phyloP scores from a whole-genome alignment of 129 eudicot genomes.

The Silybum marianum region DNA sequence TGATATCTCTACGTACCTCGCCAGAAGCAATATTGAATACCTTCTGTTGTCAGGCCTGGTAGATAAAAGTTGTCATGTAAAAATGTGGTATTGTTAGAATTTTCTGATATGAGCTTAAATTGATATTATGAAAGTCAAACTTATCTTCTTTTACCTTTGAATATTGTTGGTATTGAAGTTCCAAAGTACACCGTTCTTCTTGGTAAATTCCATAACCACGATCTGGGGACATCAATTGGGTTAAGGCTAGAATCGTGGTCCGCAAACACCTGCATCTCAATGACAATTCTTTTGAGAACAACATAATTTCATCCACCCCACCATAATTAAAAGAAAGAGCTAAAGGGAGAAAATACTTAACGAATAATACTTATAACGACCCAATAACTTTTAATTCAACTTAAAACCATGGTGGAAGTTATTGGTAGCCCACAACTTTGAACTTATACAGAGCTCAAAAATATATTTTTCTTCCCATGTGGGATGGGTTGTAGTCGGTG shows the following conservation, averaged over 20 bases:
- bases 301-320: not conserved
- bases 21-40: conserved; percentile 91
- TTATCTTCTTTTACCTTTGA: conserved; percentile 58
- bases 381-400: too few relatives aligned
- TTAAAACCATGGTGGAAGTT: too few relatives aligned
- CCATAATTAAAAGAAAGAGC: not conserved
- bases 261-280: conserved; percentile 74
- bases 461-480: too few relatives aligned
- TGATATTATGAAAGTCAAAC: not conserved
- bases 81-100: not conserved
- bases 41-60: conserved; percentile 65
- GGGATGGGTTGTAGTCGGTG: too few relatives aligned
- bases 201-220: conserved; percentile 80
- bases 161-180: conserved; percentile 74
- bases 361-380: too few relatives aligned
- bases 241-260: conserved; percentile 84
- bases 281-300: not conserved
- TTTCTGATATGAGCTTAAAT: not conserved
- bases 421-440: too few relatives aligned
- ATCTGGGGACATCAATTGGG: conserved; percentile 80
- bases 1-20: conserved; percentile 55
- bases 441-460: too few relatives aligned
- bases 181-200: conserved; percentile 92
- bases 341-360: not conserved
- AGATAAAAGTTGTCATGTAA: conserved; percentile 16